Conservation (phyloP, 2,329 filamentous ascomycete species). For the Mollisia scopiformis region DNA sequence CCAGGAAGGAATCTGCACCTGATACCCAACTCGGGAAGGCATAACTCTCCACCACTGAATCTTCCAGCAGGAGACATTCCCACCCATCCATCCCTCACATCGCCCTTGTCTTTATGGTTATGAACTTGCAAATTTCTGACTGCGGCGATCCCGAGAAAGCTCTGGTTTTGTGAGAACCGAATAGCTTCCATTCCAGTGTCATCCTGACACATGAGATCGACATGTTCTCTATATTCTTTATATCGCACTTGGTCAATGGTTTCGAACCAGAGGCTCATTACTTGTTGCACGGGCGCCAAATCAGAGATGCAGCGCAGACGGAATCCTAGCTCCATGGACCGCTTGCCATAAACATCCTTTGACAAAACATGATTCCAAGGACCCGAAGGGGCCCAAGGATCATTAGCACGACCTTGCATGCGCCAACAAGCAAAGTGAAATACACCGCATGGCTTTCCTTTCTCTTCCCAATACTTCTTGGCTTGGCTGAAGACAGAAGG, state of each 20-base stretch:
- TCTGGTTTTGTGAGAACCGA: not conserved
- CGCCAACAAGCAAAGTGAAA: not conserved
- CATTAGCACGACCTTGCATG: not conserved
- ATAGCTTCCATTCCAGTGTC: not conserved
- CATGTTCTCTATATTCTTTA: not conserved
- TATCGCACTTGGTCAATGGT: not conserved
- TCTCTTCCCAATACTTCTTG: not conserved
- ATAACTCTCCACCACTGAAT: not conserved
- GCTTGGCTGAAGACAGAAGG: not conserved
- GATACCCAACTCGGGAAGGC: not conserved
- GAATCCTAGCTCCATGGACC: not conserved
- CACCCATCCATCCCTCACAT: constrained; percentile 1
- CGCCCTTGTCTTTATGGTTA: constrained; percentile 3
- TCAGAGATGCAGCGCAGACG: not conserved
- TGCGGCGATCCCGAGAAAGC: not conserved
- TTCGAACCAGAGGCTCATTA: not conserved
- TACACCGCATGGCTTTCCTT: not conserved
- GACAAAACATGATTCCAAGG: not conserved
- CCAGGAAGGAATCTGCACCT: not conserved
- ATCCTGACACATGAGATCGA: not conserved
- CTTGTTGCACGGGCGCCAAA: not conserved
- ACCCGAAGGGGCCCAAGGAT: not conserved
- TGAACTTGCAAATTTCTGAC: not conserved
- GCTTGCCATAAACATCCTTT: not conserved
- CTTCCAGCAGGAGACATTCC: not conserved